Base-by-base conservation (phyloP, 2,329 filamentous ascomycete species). In the Epichloe scottii region DNA sequence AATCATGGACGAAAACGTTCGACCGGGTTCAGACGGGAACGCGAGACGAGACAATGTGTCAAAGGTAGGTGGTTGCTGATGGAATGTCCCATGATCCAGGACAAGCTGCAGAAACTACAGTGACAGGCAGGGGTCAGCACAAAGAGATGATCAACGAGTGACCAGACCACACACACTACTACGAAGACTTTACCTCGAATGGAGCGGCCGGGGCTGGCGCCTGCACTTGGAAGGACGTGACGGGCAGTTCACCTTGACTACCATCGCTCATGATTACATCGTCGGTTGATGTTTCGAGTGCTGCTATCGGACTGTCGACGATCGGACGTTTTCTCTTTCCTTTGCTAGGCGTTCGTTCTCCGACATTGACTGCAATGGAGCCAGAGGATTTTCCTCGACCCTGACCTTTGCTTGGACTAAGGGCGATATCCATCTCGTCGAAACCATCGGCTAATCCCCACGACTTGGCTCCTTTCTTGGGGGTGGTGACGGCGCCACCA, bases 381-480 rank as follows among this genome's bases (percentile, higher is more conserved):
- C 70, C 70, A 0, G 65, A 63, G 49, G 71, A 54, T 63, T 71
- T 57, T 56, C 56, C 67, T 56, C 60, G 63, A 48, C 70, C 66
- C 48, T 72, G 69, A 1, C 69, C 71, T 57, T 77, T 79, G 59
- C 66, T 75, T 0, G 78, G 78, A 51, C 78, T 81, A 5, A 65
- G 62, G 7, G 72, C 69, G 50, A 79, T 70, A 54, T 81, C 78
- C 55, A 79, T 70, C 53, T 87, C 81, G 53, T 90, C 85, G 59
- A 93, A 93, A 0, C 87, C 87, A 65, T 93, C 87, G 1, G 84
- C 77, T 47, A 85, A 70, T 1, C 76, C 72, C 66, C 78, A 78
- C 1, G 70, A 66, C 62, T 76, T 81, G 30, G 73, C 66, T 1
- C 68, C 62, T 62, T 79, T 83, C 60, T 75, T 86, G 2, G 83